Evolutionary conservation across 2,329 filamentous ascomycete species (phyloP), one percentile per base, ranked within the genome.

Genomic region (Talaromyces sp.): DNA sequence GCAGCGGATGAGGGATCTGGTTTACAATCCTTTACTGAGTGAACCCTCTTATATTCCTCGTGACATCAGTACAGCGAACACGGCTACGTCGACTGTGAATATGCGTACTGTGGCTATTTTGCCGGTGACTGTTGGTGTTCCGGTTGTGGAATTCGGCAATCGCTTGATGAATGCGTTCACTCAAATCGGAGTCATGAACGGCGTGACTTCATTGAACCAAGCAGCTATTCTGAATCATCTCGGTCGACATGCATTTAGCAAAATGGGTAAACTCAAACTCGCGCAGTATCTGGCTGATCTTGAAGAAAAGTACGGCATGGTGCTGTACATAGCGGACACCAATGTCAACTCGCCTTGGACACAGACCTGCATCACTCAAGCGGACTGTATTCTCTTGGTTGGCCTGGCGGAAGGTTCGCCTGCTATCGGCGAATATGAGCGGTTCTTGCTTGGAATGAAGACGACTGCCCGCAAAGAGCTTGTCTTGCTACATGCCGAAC

Each of bases 301-400:
- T 11, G 95, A 99, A 78, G 95, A 99, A 78, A 97, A 97, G 75
- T 98, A 96, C 72, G 93, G 94, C 0, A 87, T 99, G 71, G 93
- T 99, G 1, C 83, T 99, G 8, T 99, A 99, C 74, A 89, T 99
- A 65, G 95, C 94, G 60, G 95, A 99, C 76, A 99, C 96, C 4
- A 97, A 89, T 67, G 95, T 98, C 71, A 98, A 97, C 72, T 92
- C 96, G 1, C 93, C 94, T 0, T 99, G 95, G 95, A 99, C 96
- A 0, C 93, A 97, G 73, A 98, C 95, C 0, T 99, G 96, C 75
- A 97, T 99, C 69, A 90, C 90, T 16, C 95, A 99, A 77, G 95
- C 95, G 1, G 95, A 99, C 77, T 97, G 93, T 70, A 97, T 99
- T 68, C 83, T 99, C 8, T 83, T 99, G 9, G 92, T 99, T 33